phyloP scores from a whole-genome alignment of 371 early-diverging fungal genomes.

The Mortierella polycephala region DNA sequence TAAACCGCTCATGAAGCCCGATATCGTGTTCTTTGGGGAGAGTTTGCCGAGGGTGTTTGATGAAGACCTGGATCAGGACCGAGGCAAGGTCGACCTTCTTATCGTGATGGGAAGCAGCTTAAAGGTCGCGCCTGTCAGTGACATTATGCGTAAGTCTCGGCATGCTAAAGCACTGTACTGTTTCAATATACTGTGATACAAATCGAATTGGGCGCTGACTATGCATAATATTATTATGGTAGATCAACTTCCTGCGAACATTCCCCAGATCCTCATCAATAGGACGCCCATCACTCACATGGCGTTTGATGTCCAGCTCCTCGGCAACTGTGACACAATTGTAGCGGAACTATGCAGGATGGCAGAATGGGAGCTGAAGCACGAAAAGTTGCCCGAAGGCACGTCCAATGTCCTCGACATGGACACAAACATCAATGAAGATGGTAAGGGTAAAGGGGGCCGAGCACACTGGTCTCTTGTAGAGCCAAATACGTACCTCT shows the following conservation, averaged over 20 bases:
- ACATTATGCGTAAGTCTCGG: constrained; percentile 75
- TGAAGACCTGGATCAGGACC: constrained; percentile 73
- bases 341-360: constrained; percentile 80
- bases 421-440: constrained; percentile 38
- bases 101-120: constrained; percentile 96
- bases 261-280: constrained; percentile 94
- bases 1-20: constrained; percentile 59
- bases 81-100: constrained; percentile 81
- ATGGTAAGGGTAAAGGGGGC: constrained; percentile 35
- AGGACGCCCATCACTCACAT: constrained; percentile 84
- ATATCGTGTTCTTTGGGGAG: constrained; percentile 97
- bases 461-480: constrained; percentile 39
- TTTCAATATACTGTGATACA: background rate
- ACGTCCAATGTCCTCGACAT: constrained; percentile 35
- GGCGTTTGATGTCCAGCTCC: constrained; percentile 89
- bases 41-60: constrained; percentile 86
- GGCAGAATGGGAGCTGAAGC: constrained; percentile 79
- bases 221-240: background rate
- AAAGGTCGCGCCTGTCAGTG: constrained; percentile 95
- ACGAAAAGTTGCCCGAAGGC: constrained; percentile 65
- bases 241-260: constrained; percentile 79
- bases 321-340: constrained; percentile 90
- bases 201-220: background rate
- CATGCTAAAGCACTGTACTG: too few species aligned
- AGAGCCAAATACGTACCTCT: constrained; percentile 53